Evolutionary conservation across 2,329 filamentous ascomycete species (phyloP), one percentile per base, ranked within the genome.

Genomic region (Paraphaeosphaeria sporulosa): DNA sequence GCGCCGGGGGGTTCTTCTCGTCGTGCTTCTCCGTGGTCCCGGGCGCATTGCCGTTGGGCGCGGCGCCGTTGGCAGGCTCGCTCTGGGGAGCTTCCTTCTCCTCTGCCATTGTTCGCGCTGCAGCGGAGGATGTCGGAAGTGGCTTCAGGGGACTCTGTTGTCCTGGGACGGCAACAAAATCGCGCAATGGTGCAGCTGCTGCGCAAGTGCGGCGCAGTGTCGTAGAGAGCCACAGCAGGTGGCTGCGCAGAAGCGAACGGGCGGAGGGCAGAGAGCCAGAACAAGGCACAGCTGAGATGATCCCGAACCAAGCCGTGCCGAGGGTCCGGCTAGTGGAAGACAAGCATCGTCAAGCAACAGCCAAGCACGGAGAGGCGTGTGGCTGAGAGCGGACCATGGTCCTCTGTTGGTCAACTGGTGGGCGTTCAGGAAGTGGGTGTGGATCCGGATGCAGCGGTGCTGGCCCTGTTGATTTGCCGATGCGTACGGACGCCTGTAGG

Each of bases 1-100:
- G 72, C 62, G 64, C 68, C 19, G 58, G 61, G 19, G 68, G 62
- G n/a, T 61, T 49, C 60, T 61, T 61, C 30, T 57, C 50, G n/a
- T 60, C 65, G n/a, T 61, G 51, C 46, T 65, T 65, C 49, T 70
- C 63, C 44, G 60, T 19, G 3, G 54, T 46, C 27, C 51, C 64
- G 9, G 54, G 55, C 59, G 63, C 63, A 60, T 61, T 58, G 15
- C 64, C 64, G 43, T 67, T 68, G 27, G 61, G 19, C 27, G 52
- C 42, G n/a, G 42, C 47, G 46, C 44, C 51, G 15, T 54, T 58
- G 10, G 52, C n/a, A 27, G 38, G 21, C 43, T 34, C 53, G 13
- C 57, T 40, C 34, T 49, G 49, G 9, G 43, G 47, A 7, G 30
- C 19, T 15, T 51, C 55, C 36, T 61, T 64, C 40, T 64, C 54